These are phyloP conservation scores for Viola pubescens DNA, from an alignment of 441 rosid genomes.

Conservation along the genomic window DNA sequence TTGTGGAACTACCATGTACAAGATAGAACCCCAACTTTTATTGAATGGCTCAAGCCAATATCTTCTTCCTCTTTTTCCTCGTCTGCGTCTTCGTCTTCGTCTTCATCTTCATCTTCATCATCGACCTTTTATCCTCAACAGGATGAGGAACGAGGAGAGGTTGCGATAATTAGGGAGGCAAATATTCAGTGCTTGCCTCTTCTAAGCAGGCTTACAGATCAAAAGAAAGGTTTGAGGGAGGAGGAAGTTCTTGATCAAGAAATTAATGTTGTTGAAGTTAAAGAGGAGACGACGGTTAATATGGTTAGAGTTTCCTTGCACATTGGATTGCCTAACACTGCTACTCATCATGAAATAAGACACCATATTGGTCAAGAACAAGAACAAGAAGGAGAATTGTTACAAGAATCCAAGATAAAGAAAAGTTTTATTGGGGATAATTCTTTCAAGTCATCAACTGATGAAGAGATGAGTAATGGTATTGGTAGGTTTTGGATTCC, in stretches of 20 bases:
- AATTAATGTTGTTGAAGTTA: constrained; percentile 15
- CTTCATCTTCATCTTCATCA: constrained; percentile 28
- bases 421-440: constrained; percentile 30
- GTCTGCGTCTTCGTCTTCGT: constrained; percentile 29
- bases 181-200: constrained; percentile 69
- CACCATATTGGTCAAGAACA: constrained; percentile 20
- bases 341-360: constrained; percentile 16
- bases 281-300: constrained; percentile 28
- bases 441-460: constrained; percentile 22
- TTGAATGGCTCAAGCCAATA: constrained; percentile 87
- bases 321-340: constrained; percentile 64
- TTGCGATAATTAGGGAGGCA: constrained; percentile 17
- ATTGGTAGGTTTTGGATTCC: constrained; percentile 92
- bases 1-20: constrained; percentile 40
- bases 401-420: constrained; percentile 6
- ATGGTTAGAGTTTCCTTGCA: constrained; percentile 61
- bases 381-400: constrained; percentile 13
- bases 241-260: constrained; percentile 27
- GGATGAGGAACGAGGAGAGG: constrained; percentile 16
- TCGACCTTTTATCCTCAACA: constrained; percentile 20
- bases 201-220: constrained; percentile 45
- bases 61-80: constrained; percentile 24
- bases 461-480: constrained; percentile 11
- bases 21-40: constrained; percentile 45
- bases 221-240: constrained; percentile 30